Evolutionary conservation across 306 rosid genomes (phyloP), one percentile per base, ranked within the genome.

Genomic region (Geum urbanum): DNA sequence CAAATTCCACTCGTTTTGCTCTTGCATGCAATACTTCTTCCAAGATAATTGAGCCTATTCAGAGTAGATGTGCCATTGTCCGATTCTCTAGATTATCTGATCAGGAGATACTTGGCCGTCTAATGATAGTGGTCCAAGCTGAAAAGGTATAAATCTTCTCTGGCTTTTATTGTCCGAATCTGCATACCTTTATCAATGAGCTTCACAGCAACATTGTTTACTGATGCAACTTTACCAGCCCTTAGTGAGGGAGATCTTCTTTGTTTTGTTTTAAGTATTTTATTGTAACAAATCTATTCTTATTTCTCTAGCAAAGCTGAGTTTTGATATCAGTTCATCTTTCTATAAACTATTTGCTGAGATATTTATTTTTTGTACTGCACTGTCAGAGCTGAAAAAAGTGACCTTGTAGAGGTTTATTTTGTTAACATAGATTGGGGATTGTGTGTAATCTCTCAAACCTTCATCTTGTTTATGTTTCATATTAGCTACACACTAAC

Each of bases 31-130:
- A 94, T 74, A 87, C 90, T 2, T 94, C 98, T 4, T 76, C 96
- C 14, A 92, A 92, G 83, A 84, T 92, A 60, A 92, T 92, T 75
- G 98, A 92, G 80, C 98, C 98, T 6, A 92, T 92, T 77, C 98
- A 94, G 84, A 94, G 97, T 83, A 85, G 98, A 81, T 94, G 98
- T 80, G 98, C 97, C 41, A 84, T 94, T 77, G 98, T 94, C 69
- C 81, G 98, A 55, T 94, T 86, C 77, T 88, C 89, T 20, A 82
- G 97, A 59, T 80, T 94, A 69, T 82, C 96, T 47, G 98, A 94
- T 80, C 88, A 85, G 83, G 95, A 94, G 85, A 90, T 94, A 78
- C 90, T 90, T 46, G 86, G 89, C 54, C 97, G 97, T 24, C 85
- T 94, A 45, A 86, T 90, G 97, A 74, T 90, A 46, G 98, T 94